Conservation (phyloP, 2,329 filamentous ascomycete species). For the Trichoderma polysporum region DNA sequence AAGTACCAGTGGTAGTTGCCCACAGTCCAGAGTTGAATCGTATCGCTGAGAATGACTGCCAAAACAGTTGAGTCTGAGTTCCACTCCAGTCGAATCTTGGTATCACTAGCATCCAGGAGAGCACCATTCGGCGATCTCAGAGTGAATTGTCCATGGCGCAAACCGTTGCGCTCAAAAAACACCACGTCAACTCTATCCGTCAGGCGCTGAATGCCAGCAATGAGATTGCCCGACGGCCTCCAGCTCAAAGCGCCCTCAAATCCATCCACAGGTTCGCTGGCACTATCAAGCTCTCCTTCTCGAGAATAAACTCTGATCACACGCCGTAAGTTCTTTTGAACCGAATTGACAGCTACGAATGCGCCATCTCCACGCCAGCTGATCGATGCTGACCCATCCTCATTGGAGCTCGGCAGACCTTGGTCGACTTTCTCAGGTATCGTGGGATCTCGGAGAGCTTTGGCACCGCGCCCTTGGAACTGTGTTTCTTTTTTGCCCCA, state of each 20-base stretch:
- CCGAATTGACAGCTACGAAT: conserved; percentile 80
- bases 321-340: conserved; percentile 68
- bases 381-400: conserved; percentile 70
- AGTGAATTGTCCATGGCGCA: conserved; percentile 93
- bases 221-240: conserved; percentile 85
- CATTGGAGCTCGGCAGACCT: conserved; percentile 70
- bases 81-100: conserved; percentile 71
- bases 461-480: conserved; percentile 88
- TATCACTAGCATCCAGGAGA: conserved; percentile 47
- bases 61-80: conserved; percentile 90
- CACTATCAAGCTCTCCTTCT: conserved; percentile 86
- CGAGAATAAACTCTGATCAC: conserved; percentile 87
- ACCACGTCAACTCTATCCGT: conserved; percentile 72
- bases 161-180: conserved; percentile 96
- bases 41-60: conserved; percentile 71
- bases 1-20: conserved; percentile 98
- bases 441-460: conserved; percentile 85
- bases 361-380: conserved; percentile 95
- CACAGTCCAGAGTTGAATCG: conserved; percentile 93
- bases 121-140: conserved; percentile 65
- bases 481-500: conserved; percentile 99
- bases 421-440: conserved; percentile 90
- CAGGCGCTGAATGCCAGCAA: conserved; percentile 80
- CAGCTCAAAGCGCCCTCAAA: conserved; percentile 87
- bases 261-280: conserved; percentile 90